These are phyloP conservation scores for Capronia epimyces DNA, from an alignment of 2,329 filamentous ascomycete species.

Conservation along the genomic window DNA sequence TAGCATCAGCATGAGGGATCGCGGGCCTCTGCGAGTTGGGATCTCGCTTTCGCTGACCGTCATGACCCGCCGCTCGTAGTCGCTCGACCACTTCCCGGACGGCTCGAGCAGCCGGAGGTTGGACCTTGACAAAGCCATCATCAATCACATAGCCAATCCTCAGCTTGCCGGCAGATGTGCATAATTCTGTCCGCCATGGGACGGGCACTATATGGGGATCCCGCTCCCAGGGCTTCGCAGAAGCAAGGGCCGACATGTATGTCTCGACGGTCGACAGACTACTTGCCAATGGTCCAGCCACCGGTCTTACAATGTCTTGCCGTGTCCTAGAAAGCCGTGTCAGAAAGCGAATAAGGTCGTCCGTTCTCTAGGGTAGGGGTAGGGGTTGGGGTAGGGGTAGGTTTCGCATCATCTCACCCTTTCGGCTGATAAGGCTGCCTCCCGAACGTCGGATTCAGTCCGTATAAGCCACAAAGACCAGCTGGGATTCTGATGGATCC, in stretches of 20 bases:
- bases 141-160: conserved; percentile 49
- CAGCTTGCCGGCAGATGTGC: conserved; percentile 41
- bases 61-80: conserved; percentile 53
- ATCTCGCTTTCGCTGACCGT: conserved; percentile 38
- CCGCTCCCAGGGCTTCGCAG: conserved; percentile 47
- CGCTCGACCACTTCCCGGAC: conserved; percentile 40
- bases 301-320: conserved; percentile 38
- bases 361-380: too few relatives aligned
- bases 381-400: too few relatives aligned
- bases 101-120: conserved; percentile 51
- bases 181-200: conserved; percentile 53
- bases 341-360: too few relatives aligned
- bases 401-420: too few relatives aligned
- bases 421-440: conserved; percentile 30
- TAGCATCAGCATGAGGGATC: conserved; percentile 37
- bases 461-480: conserved; percentile 47
- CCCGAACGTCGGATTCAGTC: conserved; percentile 34
- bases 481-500: conserved; percentile 50
- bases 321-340: too few relatives aligned
- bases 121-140: conserved; percentile 51
- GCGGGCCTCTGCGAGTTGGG: conserved; percentile 33
- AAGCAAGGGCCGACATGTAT: conserved; percentile 39
- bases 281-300: conserved; percentile 52
- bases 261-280: conserved; percentile 45
- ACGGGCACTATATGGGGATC: conserved; percentile 52